Conservation (phyloP, 148 eudicot species). For the Limonium bicolor region DNA sequence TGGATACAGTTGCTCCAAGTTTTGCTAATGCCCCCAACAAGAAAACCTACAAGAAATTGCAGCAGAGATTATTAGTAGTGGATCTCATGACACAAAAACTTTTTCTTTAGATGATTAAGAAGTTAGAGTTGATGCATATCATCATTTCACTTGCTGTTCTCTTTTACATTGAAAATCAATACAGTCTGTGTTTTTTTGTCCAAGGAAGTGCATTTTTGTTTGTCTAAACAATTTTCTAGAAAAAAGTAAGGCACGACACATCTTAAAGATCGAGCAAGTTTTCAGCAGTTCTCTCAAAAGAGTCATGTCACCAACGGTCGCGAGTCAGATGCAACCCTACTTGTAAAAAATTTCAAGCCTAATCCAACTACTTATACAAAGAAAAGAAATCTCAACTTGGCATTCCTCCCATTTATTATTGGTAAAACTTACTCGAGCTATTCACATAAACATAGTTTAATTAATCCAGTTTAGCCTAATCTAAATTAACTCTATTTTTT, state of each 20-base stretch:
- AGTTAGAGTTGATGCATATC: no score
- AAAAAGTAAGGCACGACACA: no score
- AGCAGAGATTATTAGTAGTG: not conserved
- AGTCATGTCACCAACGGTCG: no score
- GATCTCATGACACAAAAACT: not conserved
- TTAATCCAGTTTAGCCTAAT: not conserved
- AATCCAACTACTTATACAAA: not conserved
- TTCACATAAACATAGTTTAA: not conserved
- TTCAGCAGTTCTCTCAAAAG: no score
- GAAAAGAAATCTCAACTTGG: not conserved
- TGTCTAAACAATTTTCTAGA: no score
- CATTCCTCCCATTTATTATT: not conserved
- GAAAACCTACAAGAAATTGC: slow-evolving; percentile 38
- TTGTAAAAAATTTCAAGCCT: not conserved
- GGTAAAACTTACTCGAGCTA: not conserved
- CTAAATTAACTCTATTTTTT: no score
- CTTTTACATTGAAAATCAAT: no score
- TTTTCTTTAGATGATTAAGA: not conserved
- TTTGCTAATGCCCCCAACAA: slow-evolving; percentile 90
- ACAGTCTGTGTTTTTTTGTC: no score
- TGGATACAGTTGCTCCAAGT: slow-evolving; percentile 94
- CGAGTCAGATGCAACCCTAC: not conserved
- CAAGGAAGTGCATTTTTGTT: no score
- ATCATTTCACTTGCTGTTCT: no score
- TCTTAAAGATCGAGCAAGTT: no score